Evolutionary conservation across 2,329 filamentous ascomycete genomes (phyloP).

Genomic region (Emergomyces orientalis): DNA sequence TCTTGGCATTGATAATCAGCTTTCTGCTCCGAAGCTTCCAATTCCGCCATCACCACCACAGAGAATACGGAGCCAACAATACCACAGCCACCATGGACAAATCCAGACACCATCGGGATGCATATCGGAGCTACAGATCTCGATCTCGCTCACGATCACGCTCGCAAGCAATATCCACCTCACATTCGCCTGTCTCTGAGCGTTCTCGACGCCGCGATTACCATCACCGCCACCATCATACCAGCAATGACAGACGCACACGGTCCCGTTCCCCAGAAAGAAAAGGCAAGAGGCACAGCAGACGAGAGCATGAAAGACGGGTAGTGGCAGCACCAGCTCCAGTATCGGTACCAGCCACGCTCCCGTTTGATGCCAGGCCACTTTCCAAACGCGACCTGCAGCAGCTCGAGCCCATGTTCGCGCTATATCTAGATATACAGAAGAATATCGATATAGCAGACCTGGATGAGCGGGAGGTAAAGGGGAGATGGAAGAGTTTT

Average conservation of each 20-base stretch:
- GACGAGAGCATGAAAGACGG: conserved; percentile 8
- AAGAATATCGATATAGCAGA: conserved; percentile 62
- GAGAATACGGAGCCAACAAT: background rate
- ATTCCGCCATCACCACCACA: background rate
- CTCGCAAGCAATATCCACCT: conserved; percentile 29
- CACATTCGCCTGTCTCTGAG: conserved; percentile 22
- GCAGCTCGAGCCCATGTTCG: conserved; percentile 62
- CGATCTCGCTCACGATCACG: conserved; percentile 13
- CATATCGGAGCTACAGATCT: conserved; percentile 5
- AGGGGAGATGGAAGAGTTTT: conserved; percentile 90
- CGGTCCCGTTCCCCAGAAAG: conserved; percentile 16
- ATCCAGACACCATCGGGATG: background rate
- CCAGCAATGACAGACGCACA: conserved; percentile 15
- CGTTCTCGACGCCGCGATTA: conserved; percentile 25
- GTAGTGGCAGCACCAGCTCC: conserved; percentile 18
- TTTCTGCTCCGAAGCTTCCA: background rate
- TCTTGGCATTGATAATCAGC: background rate
- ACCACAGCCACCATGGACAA: background rate
- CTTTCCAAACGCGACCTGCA: conserved; percentile 62
- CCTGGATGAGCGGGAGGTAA: conserved; percentile 64
- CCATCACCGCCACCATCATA: conserved; percentile 22
- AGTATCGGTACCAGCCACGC: too few species aligned
- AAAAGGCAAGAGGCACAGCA: conserved; percentile 7
- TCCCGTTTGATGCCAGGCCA: conserved; percentile 58
- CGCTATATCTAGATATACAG: conserved; percentile 78